Conservation (phyloP, 345 rosid genomes). For the Rhodomyrtus tomentosa region DNA sequence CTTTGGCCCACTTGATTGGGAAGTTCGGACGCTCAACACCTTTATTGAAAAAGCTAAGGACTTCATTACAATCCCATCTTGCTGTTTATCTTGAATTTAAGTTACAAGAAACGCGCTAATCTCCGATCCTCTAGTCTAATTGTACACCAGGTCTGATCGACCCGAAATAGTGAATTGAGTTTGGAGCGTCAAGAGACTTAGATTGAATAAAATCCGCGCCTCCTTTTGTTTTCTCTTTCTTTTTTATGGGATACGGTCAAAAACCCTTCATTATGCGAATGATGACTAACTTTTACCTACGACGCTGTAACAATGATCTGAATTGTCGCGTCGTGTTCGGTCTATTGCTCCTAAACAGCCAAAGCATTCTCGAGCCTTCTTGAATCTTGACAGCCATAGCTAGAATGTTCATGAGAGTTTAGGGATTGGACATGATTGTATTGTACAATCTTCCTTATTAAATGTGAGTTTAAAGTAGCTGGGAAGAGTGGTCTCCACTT, state of each 20-base stretch:
- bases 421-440: neutral
- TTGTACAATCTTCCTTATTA: neutral
- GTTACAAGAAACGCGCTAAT: no score
- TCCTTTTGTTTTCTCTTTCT: no score
- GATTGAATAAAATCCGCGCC: neutral
- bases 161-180: neutral
- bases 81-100: no score
- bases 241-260: fast-evolving
- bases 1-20: neutral
- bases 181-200: neutral
- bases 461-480: neutral
- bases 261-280: neutral
- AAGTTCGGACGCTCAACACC: neutral
- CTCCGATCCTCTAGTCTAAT: no score
- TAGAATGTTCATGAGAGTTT: neutral
- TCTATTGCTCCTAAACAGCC: no score
- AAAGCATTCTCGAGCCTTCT: neutral
- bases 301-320: neutral
- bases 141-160: no score
- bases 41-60: no score
- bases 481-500: neutral
- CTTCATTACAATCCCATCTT: neutral
- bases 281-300: neutral
- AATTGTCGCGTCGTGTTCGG: fast-evolving
- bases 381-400: no score